Evolutionary conservation across 2,329 filamentous ascomycete genomes (phyloP), one percentile per base, ranked within the genome.

Genomic region (Biscogniauxia mediterranea): DNA sequence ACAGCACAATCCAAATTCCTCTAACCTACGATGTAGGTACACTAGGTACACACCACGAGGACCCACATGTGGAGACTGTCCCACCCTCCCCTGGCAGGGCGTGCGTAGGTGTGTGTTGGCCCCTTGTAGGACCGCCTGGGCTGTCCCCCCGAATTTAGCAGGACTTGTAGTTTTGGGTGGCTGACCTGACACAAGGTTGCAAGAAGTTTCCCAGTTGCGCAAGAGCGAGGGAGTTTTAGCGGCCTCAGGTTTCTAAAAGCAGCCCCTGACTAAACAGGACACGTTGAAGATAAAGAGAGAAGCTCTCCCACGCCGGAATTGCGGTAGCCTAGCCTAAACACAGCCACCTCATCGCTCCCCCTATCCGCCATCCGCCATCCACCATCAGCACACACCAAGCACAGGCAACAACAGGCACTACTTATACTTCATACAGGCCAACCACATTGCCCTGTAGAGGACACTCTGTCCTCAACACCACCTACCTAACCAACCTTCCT

Each of bases 401-500:
- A 23, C 23, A 23, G 23, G 23, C 23, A 23, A 2, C 23, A 23
- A 2, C 23, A 23, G 23, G 23, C 23, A 5, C 23, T 15, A 38
- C 32, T 25, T 19, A 21, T 28, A 15, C n/a, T n/a, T 28, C 11
- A 19, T n/a, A 25, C 19, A 15, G 32, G 53, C 26, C 23, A 26
- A 26, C 23, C 28, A 19, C 17, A 32, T 26, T n/a, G 23, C 28
- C 52, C 23, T 13, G n/a, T 54, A 20, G 38, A 66, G 66, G 64
- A 68, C 66, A 68, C 65, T 64, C 66, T 68, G 66, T 66, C 66
- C 64, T 65, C 60, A 62, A 60, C 61, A 7, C 55, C 54, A 58
- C 54, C 63, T 46, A 23, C 2, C 23, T 23, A 2, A 23, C 23
- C 20, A 32, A 32, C 28, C 8, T 28, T 28, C 26, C 26, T 28